Percentiles rank a stretch among this genome's conserved stretches.
phyloP scores from a whole-genome alignment of 2,329 filamentous ascomycete genomes.

The Hymenoscyphus linearis region DNA sequence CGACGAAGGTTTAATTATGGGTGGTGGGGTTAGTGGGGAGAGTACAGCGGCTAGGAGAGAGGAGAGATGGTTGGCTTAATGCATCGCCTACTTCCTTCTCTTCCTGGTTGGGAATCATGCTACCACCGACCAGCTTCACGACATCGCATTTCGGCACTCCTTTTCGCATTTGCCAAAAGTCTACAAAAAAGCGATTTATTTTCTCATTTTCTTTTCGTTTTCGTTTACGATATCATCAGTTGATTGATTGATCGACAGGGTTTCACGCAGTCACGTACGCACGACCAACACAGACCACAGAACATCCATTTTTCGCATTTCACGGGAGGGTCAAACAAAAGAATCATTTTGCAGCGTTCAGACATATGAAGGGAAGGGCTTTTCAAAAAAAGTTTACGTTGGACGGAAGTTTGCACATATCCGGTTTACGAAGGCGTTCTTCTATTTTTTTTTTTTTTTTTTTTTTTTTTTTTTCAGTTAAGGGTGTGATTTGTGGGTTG shows the following conservation, averaged over 20 bases:
- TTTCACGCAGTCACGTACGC: neutral
- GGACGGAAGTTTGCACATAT: neutral
- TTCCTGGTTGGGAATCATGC: too few species aligned
- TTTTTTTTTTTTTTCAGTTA: neutral
- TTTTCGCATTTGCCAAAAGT: neutral
- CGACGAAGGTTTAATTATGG: constrained; percentile 36
- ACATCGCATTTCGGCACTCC: neutral
- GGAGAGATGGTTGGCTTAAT: constrained; percentile 31
- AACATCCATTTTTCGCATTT: neutral
- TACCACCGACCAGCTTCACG: too few species aligned
- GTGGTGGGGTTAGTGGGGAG: constrained; percentile 22
- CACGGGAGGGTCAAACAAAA: neutral
- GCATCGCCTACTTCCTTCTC: too few species aligned
- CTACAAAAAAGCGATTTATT: neutral
- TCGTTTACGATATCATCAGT: too few species aligned
- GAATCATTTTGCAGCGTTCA: neutral
- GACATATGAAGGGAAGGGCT: neutral
- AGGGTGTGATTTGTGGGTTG: too few species aligned
- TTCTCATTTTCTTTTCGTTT: neutral
- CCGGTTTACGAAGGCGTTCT: neutral
- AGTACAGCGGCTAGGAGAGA: constrained; percentile 29
- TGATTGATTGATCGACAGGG: too few species aligned
- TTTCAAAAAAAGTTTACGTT: neutral
- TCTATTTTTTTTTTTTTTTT: neutral
- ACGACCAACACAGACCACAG: neutral